Percentiles rank a stretch among this genome's conserved stretches.
These are phyloP conservation scores for Colletotrichum chrysophilum DNA, from an alignment of 2,329 filamentous ascomycete species.

Conservation along the genomic window DNA sequence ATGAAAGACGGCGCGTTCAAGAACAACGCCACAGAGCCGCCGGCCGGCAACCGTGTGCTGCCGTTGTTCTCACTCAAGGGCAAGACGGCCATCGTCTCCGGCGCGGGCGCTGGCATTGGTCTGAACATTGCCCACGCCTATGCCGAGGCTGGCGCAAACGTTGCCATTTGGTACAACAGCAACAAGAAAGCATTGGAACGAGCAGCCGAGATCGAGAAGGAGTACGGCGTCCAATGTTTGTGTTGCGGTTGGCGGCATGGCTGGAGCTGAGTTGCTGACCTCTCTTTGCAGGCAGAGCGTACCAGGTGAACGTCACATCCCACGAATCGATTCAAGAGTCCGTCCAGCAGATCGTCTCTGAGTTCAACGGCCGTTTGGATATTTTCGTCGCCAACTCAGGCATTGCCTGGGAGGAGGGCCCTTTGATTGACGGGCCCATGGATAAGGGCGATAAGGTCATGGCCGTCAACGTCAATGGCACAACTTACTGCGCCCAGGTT, in stretches of 20 bases:
- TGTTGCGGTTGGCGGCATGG: constrained; percentile 29
- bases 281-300: constrained; percentile 55
- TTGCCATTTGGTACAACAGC: constrained; percentile 75
- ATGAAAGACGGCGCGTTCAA: constrained; percentile 56
- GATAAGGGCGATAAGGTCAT: constrained; percentile 72
- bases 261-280: neutral
- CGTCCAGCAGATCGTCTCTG: constrained; percentile 59
- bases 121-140: constrained; percentile 67
- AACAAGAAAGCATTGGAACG: constrained; percentile 68
- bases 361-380: constrained; percentile 78
- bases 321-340: constrained; percentile 55
- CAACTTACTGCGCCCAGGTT: constrained; percentile 77
- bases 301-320: constrained; percentile 65
- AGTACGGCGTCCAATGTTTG: constrained; percentile 72
- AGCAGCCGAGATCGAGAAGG: constrained; percentile 67
- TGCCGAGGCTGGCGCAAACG: constrained; percentile 74
- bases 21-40: constrained; percentile 59
- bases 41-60: constrained; percentile 57
- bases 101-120: constrained; percentile 71
- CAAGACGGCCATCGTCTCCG: constrained; percentile 72
- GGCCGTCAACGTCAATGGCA: constrained; percentile 75
- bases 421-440: constrained; percentile 68
- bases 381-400: constrained; percentile 82
- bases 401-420: constrained; percentile 73
- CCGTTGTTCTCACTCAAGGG: constrained; percentile 73